phyloP scores from a whole-genome alignment of 768 basidiomycete species.

The Pseudohyphozyma bogoriensis region DNA sequence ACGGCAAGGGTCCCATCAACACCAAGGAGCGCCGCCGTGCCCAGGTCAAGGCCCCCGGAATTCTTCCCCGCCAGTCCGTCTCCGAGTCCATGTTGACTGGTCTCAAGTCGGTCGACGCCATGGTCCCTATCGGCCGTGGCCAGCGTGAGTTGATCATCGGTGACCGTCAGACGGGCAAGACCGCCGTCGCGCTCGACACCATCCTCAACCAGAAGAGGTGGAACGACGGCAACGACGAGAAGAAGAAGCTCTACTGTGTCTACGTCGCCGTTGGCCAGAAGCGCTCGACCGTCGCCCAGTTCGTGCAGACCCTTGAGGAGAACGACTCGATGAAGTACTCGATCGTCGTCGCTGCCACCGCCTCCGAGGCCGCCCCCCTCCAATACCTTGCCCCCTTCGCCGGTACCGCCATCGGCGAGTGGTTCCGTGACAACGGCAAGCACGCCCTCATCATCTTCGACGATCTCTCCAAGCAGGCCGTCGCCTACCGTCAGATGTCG shows the following conservation, averaged over 20 bases:
- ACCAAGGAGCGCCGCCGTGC: slow-evolving; percentile 90
- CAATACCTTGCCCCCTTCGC: slow-evolving; percentile 99
- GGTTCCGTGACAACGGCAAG: slow-evolving; percentile 99
- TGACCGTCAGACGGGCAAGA: slow-evolving; percentile 99
- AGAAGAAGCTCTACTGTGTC: slow-evolving; percentile 98
- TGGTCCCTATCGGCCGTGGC: slow-evolving; percentile 99
- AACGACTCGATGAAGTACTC: slow-evolving; percentile 99
- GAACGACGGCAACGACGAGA: slow-evolving; percentile 96
- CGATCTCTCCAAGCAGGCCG: slow-evolving; percentile 99
- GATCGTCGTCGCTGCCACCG: slow-evolving; percentile 98
- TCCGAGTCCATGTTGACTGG: slow-evolving; percentile 98
- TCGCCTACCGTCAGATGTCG: slow-evolving; percentile 99
- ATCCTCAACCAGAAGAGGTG: slow-evolving; percentile 99
- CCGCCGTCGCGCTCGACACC: slow-evolving; percentile 98
- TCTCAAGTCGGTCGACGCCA: slow-evolving; percentile 99
- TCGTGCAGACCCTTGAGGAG: slow-evolving; percentile 98
- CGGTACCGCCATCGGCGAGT: slow-evolving; percentile 99
- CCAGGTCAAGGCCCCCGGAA: slow-evolving; percentile 97
- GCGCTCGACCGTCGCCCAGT: slow-evolving; percentile 97
- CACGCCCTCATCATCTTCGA: slow-evolving; percentile 99
- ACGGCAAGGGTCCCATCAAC: slow-evolving; percentile 96
- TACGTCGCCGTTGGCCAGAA: slow-evolving; percentile 99
- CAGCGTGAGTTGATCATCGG: slow-evolving; percentile 99
- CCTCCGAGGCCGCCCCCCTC: slow-evolving; percentile 96
- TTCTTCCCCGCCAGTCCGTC: slow-evolving; percentile 97